Evolutionary conservation across 1,284 basidiomycete species (phyloP).

Genomic region (Porphyrellus sp.): DNA sequence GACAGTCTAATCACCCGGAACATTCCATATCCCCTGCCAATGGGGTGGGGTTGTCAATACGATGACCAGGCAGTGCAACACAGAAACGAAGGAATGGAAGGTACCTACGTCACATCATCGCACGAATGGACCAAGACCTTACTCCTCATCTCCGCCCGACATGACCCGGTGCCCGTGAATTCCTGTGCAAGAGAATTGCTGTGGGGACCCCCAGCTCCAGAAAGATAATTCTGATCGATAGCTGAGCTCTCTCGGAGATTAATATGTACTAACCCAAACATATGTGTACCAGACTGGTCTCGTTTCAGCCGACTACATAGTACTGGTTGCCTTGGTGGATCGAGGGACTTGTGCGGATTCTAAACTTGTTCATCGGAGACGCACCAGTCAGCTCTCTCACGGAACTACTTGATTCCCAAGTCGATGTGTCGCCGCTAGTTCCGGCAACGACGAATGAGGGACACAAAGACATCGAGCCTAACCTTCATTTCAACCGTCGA

Average conservation of each 20-base stretch:
- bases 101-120: conserved; percentile 2
- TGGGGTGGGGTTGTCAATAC: conserved; percentile 1
- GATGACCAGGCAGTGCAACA: conserved; percentile 8
- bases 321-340: neutral
- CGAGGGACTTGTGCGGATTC: neutral
- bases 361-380: neutral
- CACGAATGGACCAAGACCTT: neutral
- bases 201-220: conserved; percentile 1
- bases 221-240: conserved; percentile 3
- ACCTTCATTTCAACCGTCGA: neutral
- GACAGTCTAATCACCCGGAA: neutral
- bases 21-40: neutral
- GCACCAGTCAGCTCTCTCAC: neutral
- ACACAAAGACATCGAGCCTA: neutral
- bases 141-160: conserved; percentile 5
- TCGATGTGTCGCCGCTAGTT: neutral
- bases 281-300: neutral
- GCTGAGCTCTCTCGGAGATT: conserved; percentile 12
- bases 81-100: conserved; percentile 23
- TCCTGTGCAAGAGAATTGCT: conserved; percentile 17
- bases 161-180: conserved; percentile 4
- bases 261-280: conserved; percentile 4
- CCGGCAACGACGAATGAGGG: neutral
- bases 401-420: too few species aligned
- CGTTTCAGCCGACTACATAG: neutral